Evolutionary conservation across 805 yeast species (phyloP), one percentile per base, ranked within the genome.

Genomic region (Starmerella floricola): DNA sequence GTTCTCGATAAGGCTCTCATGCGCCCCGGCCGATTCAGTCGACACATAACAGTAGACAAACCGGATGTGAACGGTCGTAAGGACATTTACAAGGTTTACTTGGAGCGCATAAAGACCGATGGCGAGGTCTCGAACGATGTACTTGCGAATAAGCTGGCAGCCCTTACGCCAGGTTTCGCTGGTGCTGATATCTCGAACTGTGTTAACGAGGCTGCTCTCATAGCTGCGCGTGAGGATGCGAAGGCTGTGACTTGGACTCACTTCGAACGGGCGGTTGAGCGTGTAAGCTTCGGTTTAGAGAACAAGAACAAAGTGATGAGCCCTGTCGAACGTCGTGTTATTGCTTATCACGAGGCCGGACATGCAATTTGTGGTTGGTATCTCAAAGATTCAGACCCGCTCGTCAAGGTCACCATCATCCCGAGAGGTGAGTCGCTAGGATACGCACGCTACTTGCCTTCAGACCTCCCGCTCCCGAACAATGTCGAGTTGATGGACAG

Each of bases 331-430:
- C 84, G 86, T 64, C 76, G 69, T 48, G 76, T 85, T 21, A 95
- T 93, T 44, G 98, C 98, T 1, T 91, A 81, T 56, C 98, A 93
- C 60, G 99, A 91, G 62, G 98, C 99, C 3, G 99, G 98, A 3
- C 98, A 93, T 63, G 98, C 99, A 10, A 75, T 91, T 47, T 87
- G 97, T 62, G 98, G 98, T 11, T 91, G 98, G 99, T 86, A 68
- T 57, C 71, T 91, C 56, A 74, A 82, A 61, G 72, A 73, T 61
- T 95, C 97, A 2, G 95, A 88, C 59, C 98, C 98, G 6, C 67
- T 93, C 44, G 69, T 91, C 46, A 91, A 91, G 67, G 98, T 91
- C 16, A 84, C 96, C 13, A 91, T 93, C 55, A 84, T 91, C 47
- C 98, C 99, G 31, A 74, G 97, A 55, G 97, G 97, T 13, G 91